Evolutionary conservation across 192 early-diverging fungal genomes (phyloP).

Genomic region (Funneliformis mosseae): DNA sequence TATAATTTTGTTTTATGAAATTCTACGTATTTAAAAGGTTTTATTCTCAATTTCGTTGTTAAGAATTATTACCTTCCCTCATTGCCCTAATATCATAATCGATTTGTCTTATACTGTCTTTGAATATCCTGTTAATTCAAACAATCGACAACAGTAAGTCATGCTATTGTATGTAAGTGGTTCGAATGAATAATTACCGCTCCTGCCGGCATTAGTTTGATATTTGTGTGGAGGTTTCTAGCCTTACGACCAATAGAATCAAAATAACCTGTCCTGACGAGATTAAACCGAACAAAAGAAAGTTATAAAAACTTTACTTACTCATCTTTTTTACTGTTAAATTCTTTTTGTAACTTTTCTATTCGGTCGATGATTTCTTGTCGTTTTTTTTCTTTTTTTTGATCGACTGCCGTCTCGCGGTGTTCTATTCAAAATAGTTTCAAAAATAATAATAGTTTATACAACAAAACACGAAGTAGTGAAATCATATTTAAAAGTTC

Average conservation of each 20-base stretch:
- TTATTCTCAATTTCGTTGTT: too few relatives aligned
- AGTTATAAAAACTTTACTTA: conserved; percentile 28
- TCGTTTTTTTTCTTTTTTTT: conserved; percentile 48
- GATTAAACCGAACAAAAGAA: background rate
- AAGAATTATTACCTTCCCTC: background rate
- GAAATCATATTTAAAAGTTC: background rate
- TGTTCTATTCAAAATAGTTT: background rate
- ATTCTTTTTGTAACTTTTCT: conserved; percentile 54
- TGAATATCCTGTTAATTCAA: conserved; percentile 36
- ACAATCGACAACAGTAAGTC: conserved; percentile 8
- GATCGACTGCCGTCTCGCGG: background rate
- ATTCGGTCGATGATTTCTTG: conserved; percentile 50
- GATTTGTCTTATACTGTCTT: conserved; percentile 38
- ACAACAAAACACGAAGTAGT: too few relatives aligned
- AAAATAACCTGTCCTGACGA: background rate
- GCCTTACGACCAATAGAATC: background rate
- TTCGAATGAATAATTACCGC: background rate
- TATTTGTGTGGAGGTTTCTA: background rate
- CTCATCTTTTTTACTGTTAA: conserved; percentile 54
- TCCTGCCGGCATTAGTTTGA: background rate
- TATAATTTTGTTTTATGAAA: background rate
- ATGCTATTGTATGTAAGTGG: background rate
- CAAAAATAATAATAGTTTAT: background rate
- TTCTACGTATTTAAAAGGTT: background rate
- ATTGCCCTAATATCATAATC: conserved; percentile 24